Evolutionary conservation across 1,284 basidiomycete genomes (phyloP).

Genomic region (Melampsora americana): DNA sequence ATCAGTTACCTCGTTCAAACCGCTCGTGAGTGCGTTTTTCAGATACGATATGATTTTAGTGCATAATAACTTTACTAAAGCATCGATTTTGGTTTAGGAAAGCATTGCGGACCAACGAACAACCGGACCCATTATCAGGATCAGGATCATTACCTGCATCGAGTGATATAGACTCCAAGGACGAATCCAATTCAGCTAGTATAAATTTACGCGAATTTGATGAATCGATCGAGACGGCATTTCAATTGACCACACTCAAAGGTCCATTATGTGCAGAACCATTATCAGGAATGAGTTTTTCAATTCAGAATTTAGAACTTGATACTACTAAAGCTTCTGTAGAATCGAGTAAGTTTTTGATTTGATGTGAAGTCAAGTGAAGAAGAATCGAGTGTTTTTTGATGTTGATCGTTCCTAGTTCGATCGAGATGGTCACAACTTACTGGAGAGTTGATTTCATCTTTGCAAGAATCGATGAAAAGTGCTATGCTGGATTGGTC

Average conservation of each 20-base stretch:
- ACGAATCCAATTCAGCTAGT: neutral
- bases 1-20: conserved; percentile 56
- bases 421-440: conserved; percentile 69
- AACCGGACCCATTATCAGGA: neutral
- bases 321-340: conserved; percentile 58
- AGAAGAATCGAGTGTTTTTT: too few species aligned
- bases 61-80: too few species aligned
- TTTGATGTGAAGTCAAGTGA: neutral
- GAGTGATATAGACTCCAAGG: neutral
- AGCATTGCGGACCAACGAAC: neutral
- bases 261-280: conserved; percentile 95
- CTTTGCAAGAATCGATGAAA: conserved; percentile 81
- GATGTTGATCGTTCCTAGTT: conserved; percentile 60
- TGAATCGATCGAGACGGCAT: conserved; percentile 81
- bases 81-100: neutral
- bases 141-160: neutral
- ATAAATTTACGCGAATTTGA: conserved; percentile 64
- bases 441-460: conserved; percentile 81
- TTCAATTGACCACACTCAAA: conserved; percentile 88
- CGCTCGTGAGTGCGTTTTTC: conserved; percentile 53
- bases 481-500: conserved; percentile 94
- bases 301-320: conserved; percentile 73
- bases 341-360: conserved; percentile 59
- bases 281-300: conserved; percentile 86
- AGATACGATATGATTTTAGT: too few species aligned